Evolutionary conservation across 768 basidiomycete genomes (phyloP).

Genomic region (Termitomyces sp.): DNA sequence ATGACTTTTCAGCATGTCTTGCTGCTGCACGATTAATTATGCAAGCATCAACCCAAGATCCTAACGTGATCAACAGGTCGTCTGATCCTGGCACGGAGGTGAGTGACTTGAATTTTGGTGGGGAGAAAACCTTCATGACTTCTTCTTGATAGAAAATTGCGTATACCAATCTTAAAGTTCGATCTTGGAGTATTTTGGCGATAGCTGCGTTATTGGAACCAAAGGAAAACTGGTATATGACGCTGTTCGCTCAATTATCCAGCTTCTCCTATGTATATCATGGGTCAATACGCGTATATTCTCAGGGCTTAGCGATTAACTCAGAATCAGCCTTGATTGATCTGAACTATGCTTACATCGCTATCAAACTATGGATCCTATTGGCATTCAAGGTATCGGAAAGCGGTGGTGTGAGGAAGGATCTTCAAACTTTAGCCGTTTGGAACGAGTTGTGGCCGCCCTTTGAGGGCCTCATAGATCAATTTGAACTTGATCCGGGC

Average conservation of each 20-base stretch:
- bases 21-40: conserved; percentile 49
- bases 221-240: conserved; percentile 26
- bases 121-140: neutral
- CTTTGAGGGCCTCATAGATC: conserved; percentile 48
- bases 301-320: conserved; percentile 24
- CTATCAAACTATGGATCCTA: conserved; percentile 69
- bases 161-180: conserved; percentile 32
- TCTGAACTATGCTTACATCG: conserved; percentile 62
- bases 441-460: conserved; percentile 81
- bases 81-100: conserved; percentile 30
- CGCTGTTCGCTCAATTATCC: conserved; percentile 45
- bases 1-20: conserved; percentile 47
- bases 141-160: conserved; percentile 24
- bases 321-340: conserved; percentile 45
- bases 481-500: conserved; percentile 43
- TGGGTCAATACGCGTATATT: conserved; percentile 34
- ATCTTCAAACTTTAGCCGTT: conserved; percentile 32
- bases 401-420: conserved; percentile 19
- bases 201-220: conserved; percentile 45
- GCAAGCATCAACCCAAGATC: conserved; percentile 39
- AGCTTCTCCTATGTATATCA: conserved; percentile 45
- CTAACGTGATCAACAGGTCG: conserved; percentile 31
- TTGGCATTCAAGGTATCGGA: conserved; percentile 37
- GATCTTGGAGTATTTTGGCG: conserved; percentile 62
- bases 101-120: conserved; percentile 9